These are phyloP conservation scores for Solanum pimpinellifolium DNA, from an alignment of 257 asterid species.

Conservation along the genomic window DNA sequence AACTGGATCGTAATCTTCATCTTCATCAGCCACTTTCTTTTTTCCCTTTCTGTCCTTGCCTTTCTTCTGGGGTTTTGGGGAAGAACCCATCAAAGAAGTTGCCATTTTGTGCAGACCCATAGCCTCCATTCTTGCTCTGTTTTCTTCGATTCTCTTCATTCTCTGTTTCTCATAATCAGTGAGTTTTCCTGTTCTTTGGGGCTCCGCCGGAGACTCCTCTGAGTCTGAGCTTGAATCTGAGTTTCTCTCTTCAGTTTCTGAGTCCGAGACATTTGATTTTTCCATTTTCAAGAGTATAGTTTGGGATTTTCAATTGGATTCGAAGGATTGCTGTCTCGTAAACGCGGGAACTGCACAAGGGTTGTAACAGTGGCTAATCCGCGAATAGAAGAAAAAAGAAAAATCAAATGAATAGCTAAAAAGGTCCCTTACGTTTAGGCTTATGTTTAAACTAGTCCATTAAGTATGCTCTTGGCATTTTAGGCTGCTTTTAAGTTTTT, in stretches of 20 bases:
- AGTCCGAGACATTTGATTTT: constrained; percentile 15
- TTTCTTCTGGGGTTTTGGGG: constrained; percentile 26
- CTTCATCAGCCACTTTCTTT: constrained; percentile 45
- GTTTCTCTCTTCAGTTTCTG: constrained; percentile 25
- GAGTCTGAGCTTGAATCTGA: constrained; percentile 17
- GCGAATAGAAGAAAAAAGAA: neutral
- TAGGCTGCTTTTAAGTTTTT: neutral
- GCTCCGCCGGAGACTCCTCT: constrained; percentile 23
- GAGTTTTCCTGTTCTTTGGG: constrained; percentile 17
- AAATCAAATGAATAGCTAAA: neutral
- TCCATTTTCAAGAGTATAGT: constrained; percentile 10
- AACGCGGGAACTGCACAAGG: neutral
- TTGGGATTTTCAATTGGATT: neutral
- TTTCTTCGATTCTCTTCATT: constrained; percentile 73
- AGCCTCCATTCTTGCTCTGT: constrained; percentile 71
- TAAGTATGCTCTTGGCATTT: neutral
- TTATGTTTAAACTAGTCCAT: neutral
- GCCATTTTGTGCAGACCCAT: constrained; percentile 76
- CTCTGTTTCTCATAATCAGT: constrained; percentile 64
- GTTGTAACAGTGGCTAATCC: neutral
- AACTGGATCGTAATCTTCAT: constrained; percentile 69
- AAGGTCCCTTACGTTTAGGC: neutral
- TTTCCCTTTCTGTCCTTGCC: constrained; percentile 40
- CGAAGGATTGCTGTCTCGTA: neutral
- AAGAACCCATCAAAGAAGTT: constrained; percentile 30